Evolutionary conservation across 805 yeast species (phyloP), one percentile per base, ranked within the genome.

Genomic region (Brettanomyces custersianus): DNA sequence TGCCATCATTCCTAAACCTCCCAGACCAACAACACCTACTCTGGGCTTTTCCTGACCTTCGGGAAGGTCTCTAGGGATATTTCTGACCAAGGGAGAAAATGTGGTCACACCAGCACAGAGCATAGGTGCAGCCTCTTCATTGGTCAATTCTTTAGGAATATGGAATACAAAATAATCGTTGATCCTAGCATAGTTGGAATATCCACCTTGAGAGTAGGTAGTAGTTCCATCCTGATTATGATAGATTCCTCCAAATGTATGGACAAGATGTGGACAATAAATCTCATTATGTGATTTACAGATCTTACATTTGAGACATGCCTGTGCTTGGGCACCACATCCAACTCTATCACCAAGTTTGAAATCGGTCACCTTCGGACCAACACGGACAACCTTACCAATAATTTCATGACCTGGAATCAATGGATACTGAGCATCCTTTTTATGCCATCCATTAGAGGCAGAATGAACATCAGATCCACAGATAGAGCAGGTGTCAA

Each of bases 81-180:
- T 62, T 55, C 78, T 65, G 40, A 69, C 62, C 46, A 81, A 57
- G 37, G 90, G 90, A 6, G 83, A 70, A 60, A 62, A 80, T 11
- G 74, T 77, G 10, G 90, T 81, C 52, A 78, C 62, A 37, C 90
- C 90, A 38, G 85, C 90, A 63, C 90, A 81, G 62, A 80, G 59
- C 60, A 81, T 60, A 35, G 88, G 87, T 4, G 86, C 87, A 20
- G 75, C 84, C 20, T 65, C 60, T 24, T 65, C 71, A 31, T 72
- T 62, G 25, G 69, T 63, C 29, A 77, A 48, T 12, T 46, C 55
- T 11, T 71, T 72, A 31, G 90, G 88, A 40, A 80, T 70, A 32
- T 74, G 74, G 60, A 80, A 68, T 3, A 68, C 79, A 52, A 75
- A 75, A 40, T 68, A 65, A 54, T 77, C 81, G 54, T 75, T 70